Evolutionary conservation across 495 filamentous ascomycete species (phyloP).

Genomic region (Penicillium coprophilum): DNA sequence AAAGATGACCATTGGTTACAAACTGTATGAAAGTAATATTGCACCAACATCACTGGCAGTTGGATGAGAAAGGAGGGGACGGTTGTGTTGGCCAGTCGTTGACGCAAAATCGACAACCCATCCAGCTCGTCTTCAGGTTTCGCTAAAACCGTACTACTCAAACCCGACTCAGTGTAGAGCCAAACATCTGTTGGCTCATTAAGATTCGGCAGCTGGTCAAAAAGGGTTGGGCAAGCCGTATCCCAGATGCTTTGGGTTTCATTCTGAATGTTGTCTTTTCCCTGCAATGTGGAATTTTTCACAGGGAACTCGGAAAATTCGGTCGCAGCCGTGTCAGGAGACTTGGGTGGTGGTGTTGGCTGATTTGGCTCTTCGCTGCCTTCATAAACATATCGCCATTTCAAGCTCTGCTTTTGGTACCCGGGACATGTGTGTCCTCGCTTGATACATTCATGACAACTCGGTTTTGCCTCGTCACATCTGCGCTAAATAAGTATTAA

Average conservation of each 20-base stretch:
- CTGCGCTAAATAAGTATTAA: conserved; percentile 22
- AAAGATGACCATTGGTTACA: conserved; percentile 33
- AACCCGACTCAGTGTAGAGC: neutral
- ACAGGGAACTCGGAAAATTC: neutral
- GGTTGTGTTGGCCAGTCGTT: conserved; percentile 20
- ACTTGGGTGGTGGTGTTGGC: neutral
- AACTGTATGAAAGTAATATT: conserved; percentile 30
- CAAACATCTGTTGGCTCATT: conserved; percentile 14
- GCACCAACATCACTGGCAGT: conserved; percentile 27
- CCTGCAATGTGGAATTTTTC: neutral
- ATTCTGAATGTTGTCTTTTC: conserved; percentile 1
- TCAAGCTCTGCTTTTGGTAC: conserved; percentile 24
- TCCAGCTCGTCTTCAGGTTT: conserved; percentile 12
- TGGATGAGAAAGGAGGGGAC: conserved; percentile 29
- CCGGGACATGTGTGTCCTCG: conserved; percentile 25
- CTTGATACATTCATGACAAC: conserved; percentile 25
- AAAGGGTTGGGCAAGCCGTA: conserved; percentile 14
- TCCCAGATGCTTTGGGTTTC: conserved; percentile 17
- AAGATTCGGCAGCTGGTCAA: conserved; percentile 20
- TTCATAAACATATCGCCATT: conserved; percentile 30
- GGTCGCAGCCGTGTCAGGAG: neutral
- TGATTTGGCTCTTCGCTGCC: conserved; percentile 11
- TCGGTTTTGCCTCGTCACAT: conserved; percentile 30
- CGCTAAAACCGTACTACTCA: conserved; percentile 1
- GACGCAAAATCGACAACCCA: conserved; percentile 23